Evolutionary conservation across 352 stramenopile species (phyloP).

Genomic region (Pythium coloratum): DNA sequence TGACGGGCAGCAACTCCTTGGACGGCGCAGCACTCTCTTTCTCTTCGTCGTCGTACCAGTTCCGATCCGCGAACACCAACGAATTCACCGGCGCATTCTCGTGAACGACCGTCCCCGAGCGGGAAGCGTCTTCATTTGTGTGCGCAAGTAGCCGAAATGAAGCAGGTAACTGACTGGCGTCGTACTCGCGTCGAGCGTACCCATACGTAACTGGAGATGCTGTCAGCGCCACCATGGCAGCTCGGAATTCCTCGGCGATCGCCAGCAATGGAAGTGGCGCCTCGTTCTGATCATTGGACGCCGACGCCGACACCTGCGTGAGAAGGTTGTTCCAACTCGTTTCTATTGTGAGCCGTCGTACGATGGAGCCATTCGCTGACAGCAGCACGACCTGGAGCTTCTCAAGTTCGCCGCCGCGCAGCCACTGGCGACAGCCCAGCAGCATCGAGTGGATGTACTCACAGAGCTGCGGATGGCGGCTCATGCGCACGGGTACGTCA

Average conservation of each 20-base stretch:
- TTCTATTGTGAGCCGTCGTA: constrained; percentile 61
- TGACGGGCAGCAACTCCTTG: constrained; percentile 43
- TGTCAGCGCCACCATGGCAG: constrained; percentile 56
- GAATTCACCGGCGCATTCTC: constrained; percentile 47
- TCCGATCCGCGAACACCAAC: constrained; percentile 65
- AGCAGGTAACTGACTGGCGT: constrained; percentile 8
- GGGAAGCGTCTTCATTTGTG: constrained; percentile 51
- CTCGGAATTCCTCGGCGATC: constrained; percentile 67
- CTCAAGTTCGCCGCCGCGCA: constrained; percentile 56
- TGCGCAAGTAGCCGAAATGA: constrained; percentile 74
- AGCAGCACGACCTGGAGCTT: constrained; percentile 66
- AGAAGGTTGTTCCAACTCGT: constrained; percentile 33
- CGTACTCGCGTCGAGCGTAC: not conserved
- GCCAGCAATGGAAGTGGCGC: constrained; percentile 39
- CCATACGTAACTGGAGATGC: constrained; percentile 29
- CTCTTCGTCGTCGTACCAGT: constrained; percentile 44
- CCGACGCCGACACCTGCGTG: not conserved
- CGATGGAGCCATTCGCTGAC: constrained; percentile 40
- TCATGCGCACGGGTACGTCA: constrained; percentile 80
- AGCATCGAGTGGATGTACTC: constrained; percentile 83
- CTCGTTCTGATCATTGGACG: constrained; percentile 26
- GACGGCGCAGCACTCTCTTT: constrained; percentile 16
- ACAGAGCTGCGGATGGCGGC: constrained; percentile 61
- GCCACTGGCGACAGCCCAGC: constrained; percentile 59
- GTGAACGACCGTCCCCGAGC: constrained; percentile 39